A percentile compares a stretch with the other conserved stretches of the same genome.
These are phyloP conservation scores for Phalaenopsis aphrodite DNA, from an alignment of 106 monocot species.

Conservation along the genomic window DNA sequence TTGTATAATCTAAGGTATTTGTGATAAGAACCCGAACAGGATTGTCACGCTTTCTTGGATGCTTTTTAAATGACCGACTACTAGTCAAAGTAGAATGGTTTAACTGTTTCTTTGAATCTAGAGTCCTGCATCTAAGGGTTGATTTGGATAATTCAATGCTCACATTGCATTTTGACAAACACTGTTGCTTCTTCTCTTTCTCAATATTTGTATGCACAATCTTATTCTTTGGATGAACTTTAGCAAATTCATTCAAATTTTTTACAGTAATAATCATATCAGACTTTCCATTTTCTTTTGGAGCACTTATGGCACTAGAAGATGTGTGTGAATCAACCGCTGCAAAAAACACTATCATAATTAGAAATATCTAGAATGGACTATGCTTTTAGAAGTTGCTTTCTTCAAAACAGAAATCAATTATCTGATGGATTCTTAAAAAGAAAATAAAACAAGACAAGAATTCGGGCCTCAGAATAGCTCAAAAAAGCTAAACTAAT, in stretches of 20 bases:
- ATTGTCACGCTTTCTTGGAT: constrained; percentile 54
- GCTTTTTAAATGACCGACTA: constrained; percentile 31
- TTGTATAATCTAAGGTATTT: constrained; percentile 14
- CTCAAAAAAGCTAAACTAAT: not conserved
- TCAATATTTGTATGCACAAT: constrained; percentile 22
- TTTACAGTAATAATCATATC: constrained; percentile 17
- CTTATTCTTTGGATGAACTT: constrained; percentile 38
- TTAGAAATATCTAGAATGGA: not conserved
- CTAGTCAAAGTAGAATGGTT: constrained; percentile 8
- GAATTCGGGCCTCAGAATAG: not conserved
- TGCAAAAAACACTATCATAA: constrained; percentile 4
- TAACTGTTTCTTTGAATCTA: constrained; percentile 30
- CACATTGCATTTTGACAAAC: constrained; percentile 38
- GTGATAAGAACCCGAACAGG: constrained; percentile 19
- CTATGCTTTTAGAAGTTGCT: not conserved
- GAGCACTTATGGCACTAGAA: constrained; percentile 45
- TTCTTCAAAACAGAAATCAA: not conserved
- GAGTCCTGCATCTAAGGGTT: constrained; percentile 30
- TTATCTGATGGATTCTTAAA: no score
- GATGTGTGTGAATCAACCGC: constrained; percentile 34
- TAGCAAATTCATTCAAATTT: constrained; percentile 37
- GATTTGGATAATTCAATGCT: constrained; percentile 36
- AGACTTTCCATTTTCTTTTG: constrained; percentile 21
- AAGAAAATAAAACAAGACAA: no score
- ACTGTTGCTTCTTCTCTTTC: constrained; percentile 28